Base-by-base conservation (phyloP, 1,139 yeast genomes). In the Yamadazyma epiphylla region DNA sequence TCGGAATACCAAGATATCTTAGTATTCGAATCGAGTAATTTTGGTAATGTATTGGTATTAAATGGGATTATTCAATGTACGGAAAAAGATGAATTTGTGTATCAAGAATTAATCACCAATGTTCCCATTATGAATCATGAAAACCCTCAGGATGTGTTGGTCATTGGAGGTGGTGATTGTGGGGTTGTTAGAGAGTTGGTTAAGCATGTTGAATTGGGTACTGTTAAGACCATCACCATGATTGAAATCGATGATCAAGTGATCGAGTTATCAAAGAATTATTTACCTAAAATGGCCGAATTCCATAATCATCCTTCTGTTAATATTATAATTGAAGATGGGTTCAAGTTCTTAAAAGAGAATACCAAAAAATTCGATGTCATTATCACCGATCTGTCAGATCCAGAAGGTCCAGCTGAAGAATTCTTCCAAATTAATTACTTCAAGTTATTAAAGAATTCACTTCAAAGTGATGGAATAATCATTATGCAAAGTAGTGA, bases 321-420 rank as follows among this genome's bases (percentile, higher is more conserved):
- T 27, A 71, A 75, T 30, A 78, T 88, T 17, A 71, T 79, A 43
- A 74, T 91, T 39, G 85, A 84, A 37, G 98, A 89, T 60, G 98
- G 98, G 7, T 88, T 91, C 64, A 72, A 86, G 60, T 89, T 68
- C 55, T 67, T 89, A 46, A 70, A 74, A 37, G 54, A 31, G 53
- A 63, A 48, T 13, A 36, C 6, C 10, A 20, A 28, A 8, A 70
- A 73, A 45, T 89, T 70, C 53, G 97, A 91, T 56, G 82, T 89
- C 28, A 88, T 91, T 44, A 88, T 91, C 47, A 88, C 96, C 22
- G 98, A 91, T 57, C 85, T 96, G 7, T 84, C 95, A 8, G 98
- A 91, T 56, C 97, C 97, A 2, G 97, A 91, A 50, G 98, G 98
- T 1, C 98, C 98, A 7, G 98, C 98, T 3, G 95, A 81, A 49